Evolutionary conservation across 257 asterid genomes (phyloP), one percentile per base, ranked within the genome.

Genomic region (Mitragyna speciosa): DNA sequence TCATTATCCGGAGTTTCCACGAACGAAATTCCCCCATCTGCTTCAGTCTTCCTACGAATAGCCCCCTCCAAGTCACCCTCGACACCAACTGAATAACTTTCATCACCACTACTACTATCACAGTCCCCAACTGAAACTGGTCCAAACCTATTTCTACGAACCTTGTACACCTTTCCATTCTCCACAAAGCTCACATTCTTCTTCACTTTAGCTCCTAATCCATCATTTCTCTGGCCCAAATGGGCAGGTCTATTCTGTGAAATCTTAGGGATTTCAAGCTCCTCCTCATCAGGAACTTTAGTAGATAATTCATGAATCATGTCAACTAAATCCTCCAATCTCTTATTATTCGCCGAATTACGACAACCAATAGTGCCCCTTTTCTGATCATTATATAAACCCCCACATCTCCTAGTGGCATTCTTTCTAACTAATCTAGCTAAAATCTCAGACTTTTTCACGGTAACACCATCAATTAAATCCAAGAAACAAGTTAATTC

Each of bases 101-200:
- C 85, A 79, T 83, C 87, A 28, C 65, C 76, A 70, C 77, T 77
- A 70, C 77, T 77, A 81, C 77, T 77, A 78, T 78, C 84, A 72
- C 81, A 79, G n/a, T 81, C 83, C 81, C 81, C 90, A 36, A 70
- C 78, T 45, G 76, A 72, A 70, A 51, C 72, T 7, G 82, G 84
- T 80, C 67, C 77, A 24, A 47, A 16, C 5, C 70, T 58, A 69
- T 77, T 64, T 76, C 84, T 83, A 52, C 77, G 70, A 59, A 83
- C 84, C 61, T 82, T 65, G 36, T 86, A 85, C 54, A 83, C 89
- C 70, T 87, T 84, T 0, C 86, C 90, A 68, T 89, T 75, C 82
- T 94, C 94, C 0, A 84, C 89, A 89, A 92, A 94, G 77, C 85
- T 91, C 80, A 91, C 96, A 76, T 77, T 88, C 88, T 87, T 93